Base-by-base conservation (phyloP, 306 rosid genomes). In the Lathyrus aphaca region DNA sequence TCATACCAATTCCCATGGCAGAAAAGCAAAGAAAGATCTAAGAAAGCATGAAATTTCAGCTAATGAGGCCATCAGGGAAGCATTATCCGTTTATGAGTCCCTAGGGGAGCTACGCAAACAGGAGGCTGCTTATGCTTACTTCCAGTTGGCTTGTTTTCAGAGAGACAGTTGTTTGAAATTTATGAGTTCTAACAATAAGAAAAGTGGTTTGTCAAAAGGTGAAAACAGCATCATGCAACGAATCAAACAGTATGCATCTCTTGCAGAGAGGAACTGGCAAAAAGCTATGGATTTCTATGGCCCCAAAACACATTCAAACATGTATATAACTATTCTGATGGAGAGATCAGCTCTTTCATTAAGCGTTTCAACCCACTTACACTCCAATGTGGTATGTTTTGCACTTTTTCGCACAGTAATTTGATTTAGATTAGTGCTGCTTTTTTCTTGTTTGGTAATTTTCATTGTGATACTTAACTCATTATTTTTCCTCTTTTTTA, bases 241-340 rank as follows among this genome's bases (percentile, higher is more conserved):
- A 75, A 90, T 88, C 79, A 93, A 88, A 83, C 98, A 88, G 74
- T 93, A 90, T 82, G 86, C 89, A 50, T 86, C 90, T 69, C 80
- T 90, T 83, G 98, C 96, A 4, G 98, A 90, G 79, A 85, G 96
- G 82, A 93, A 90, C 79, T 88, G 96, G 98, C 93, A 88, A 64
- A 90, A 80, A 72, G 94, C 98, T 63, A 56, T 85, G 71, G 97
- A 87, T 39, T 90, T 83, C 64, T 93, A 93, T 80, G 83, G 94
- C 73, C 89, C 98, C 43, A 69, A 81, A 79, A 81, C 94, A 13
- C 98, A 93, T 79, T 82, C 91, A 66, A 61, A 71, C 67, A 93
- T 93, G 97, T 85, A 77, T 64, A 72, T 90, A 61, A 88, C 96
- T 58, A 81, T 93, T 71, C 85, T 90, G 51, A 80, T 86, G 49